Percentiles rank a stretch among this genome's conserved stretches.
Conservation (phyloP, 2,329 filamentous ascomycete species). For the Tolypocladium tundrense region DNA sequence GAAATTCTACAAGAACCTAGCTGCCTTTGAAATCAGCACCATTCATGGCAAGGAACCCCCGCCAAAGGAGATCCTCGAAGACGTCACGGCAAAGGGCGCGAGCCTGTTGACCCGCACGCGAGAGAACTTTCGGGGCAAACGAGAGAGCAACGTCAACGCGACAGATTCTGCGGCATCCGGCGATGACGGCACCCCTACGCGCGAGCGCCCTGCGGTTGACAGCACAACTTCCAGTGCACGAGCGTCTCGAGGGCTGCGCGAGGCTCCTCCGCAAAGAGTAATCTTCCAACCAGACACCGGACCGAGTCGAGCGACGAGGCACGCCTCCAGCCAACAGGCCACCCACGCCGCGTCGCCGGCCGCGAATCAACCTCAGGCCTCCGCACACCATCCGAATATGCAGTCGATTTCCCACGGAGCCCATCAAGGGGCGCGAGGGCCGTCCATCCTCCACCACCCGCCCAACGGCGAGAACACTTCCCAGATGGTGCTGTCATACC, state of each 20-base stretch:
- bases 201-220: constrained; percentile 41
- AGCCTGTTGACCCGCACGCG: constrained; percentile 67
- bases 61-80: constrained; percentile 78
- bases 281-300: constrained; percentile 76
- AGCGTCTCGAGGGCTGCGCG: constrained; percentile 57
- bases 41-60: constrained; percentile 73
- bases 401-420: constrained; percentile 17
- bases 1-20: constrained; percentile 81
- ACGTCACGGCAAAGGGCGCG: constrained; percentile 77
- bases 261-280: constrained; percentile 75
- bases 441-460: constrained; percentile 40
- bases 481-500: constrained; percentile 55
- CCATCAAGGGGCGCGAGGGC: constrained; percentile 25
- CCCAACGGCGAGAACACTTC: constrained; percentile 46
- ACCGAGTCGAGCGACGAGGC: constrained; percentile 52
- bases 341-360: constrained; percentile 16
- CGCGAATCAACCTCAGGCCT: constrained; percentile 14
- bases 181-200: constrained; percentile 48
- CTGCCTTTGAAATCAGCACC: constrained; percentile 75
- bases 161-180: constrained; percentile 50
- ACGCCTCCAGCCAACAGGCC: constrained; percentile 37
- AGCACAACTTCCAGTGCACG: constrained; percentile 40
- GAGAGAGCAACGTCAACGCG: constrained; percentile 37
- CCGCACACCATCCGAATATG: constrained; percentile 23
- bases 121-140: constrained; percentile 57